phyloP scores from a whole-genome alignment of 495 filamentous ascomycete species.

The Aspergillus nidulans region DNA sequence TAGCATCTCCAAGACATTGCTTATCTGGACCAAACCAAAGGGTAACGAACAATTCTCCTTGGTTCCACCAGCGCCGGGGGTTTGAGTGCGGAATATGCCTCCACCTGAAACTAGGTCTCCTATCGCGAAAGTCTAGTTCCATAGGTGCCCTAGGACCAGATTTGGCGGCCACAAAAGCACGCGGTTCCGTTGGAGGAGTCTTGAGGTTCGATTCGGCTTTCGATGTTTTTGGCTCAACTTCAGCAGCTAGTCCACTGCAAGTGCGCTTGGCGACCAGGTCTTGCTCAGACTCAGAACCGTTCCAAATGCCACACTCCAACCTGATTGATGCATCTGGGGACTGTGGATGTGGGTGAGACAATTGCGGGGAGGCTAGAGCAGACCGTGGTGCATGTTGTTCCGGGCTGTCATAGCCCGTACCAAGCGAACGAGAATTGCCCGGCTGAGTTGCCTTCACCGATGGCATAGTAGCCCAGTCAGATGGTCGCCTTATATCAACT shows the following conservation, averaged over 20 bases:
- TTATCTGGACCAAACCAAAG: conserved; percentile 37
- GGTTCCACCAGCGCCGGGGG: conserved; percentile 15
- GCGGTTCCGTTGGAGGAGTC: background rate
- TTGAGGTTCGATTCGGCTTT: background rate
- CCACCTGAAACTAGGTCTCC: background rate
- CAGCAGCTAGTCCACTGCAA: background rate
- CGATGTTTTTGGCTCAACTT: background rate
- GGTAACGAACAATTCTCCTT: conserved; percentile 21
- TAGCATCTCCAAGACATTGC: conserved; percentile 31
- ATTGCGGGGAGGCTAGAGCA: background rate
- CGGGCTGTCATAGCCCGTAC: background rate
- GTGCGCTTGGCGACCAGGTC: background rate
- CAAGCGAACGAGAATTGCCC: background rate
- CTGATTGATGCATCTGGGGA: background rate
- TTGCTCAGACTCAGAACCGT: background rate
- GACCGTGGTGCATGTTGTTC: background rate
- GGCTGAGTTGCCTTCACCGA: conserved; percentile 1
- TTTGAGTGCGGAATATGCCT: background rate
- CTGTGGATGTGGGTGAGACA: background rate
- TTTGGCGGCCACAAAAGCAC: no score
- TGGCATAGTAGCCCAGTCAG: conserved; percentile 23
- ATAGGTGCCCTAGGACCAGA: background rate
- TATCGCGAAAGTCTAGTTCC: conserved; percentile 3
- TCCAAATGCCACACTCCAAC: background rate
- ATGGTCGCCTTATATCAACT: conserved; percentile 35